These are phyloP conservation scores for Dryas integrifolia DNA, from an alignment of 331 rosid species.

Conservation along the genomic window DNA sequence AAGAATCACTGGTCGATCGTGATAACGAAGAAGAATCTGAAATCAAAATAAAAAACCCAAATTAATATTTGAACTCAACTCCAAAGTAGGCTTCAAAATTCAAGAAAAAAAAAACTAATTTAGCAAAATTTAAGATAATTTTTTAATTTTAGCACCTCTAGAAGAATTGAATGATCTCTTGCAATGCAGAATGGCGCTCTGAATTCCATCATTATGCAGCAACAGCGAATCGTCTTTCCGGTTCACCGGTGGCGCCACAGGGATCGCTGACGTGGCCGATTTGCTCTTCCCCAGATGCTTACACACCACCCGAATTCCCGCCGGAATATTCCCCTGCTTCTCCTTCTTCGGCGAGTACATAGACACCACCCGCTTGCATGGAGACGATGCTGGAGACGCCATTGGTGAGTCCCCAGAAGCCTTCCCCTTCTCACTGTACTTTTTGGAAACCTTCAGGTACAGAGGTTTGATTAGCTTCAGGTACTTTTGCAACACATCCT, in stretches of 20 bases:
- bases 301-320: constrained; percentile 46
- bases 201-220: constrained; percentile 80
- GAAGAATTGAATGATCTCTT: constrained; percentile 64
- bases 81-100: neutral
- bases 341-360: constrained; percentile 35
- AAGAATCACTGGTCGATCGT: constrained; percentile 30
- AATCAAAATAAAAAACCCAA: neutral
- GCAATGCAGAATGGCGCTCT: constrained; percentile 93
- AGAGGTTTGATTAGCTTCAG: constrained; percentile 73
- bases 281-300: constrained; percentile 65
- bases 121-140: neutral
- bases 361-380: constrained; percentile 29
- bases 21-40: constrained; percentile 41
- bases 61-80: neutral
- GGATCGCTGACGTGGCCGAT: constrained; percentile 43
- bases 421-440: constrained; percentile 35
- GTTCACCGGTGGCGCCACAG: constrained; percentile 37
- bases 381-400: constrained; percentile 44
- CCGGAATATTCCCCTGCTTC: constrained; percentile 45
- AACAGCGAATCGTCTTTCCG: constrained; percentile 68
- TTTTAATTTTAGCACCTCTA: constrained; percentile 41
- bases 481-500: constrained; percentile 65
- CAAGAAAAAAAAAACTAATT: neutral
- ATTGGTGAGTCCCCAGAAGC: constrained; percentile 26
- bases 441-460: constrained; percentile 56